Evolutionary conservation across 75 land plant genomes (phyloP), one percentile per base, ranked within the genome.

Genomic region (Cupressus sempervirens): DNA sequence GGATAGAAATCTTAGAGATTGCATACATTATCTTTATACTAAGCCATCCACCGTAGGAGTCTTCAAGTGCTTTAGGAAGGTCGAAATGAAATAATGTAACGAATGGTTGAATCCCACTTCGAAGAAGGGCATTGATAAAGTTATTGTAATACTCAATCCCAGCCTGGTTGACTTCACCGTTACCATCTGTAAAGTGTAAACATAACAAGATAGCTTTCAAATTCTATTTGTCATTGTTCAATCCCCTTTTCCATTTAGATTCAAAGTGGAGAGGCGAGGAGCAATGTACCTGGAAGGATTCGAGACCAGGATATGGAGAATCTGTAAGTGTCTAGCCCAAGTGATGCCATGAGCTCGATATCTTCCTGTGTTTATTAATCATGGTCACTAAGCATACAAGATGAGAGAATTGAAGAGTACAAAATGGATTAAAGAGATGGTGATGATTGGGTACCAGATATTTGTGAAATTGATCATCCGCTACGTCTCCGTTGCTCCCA

Each of bases 291-390:
- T 56, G 95, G 93, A 6, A 91, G 50, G 82, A 92, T 86, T 72
- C 95, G 89, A 50, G 91, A 3, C 95, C 93, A 94, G 43, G 93
- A 89, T 52, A 94, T 87, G 0, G 93, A 92, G 20, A 94, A 92
- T 3, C 95, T 91, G 3, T 50, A 50, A 1, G 12, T 0, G 0
- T 50, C 53, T 50, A 50, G 53, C 53, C 53, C 53, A 50, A 50
- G 15, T 50, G 53, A 50, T 50, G 53, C 53, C 53, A 50, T 50
- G 13, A 50, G 13, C 53, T 50, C 85, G 72, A 94, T 85, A 53
- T 94, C 93, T 82, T 92, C 93, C 95, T 91, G 88, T 13, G 23
- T 62, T 23, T 26, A 38, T 4, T 1, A 56, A 56, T 56, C 18
- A 56, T 18, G 26, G 23, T 56, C 23, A 56, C 6, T 56, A 18